Percentiles rank a stretch among this genome's conserved stretches.
These are phyloP conservation scores for Agroathelia rolfsii DNA, from an alignment of 1,284 basidiomycete species.

Conservation along the genomic window DNA sequence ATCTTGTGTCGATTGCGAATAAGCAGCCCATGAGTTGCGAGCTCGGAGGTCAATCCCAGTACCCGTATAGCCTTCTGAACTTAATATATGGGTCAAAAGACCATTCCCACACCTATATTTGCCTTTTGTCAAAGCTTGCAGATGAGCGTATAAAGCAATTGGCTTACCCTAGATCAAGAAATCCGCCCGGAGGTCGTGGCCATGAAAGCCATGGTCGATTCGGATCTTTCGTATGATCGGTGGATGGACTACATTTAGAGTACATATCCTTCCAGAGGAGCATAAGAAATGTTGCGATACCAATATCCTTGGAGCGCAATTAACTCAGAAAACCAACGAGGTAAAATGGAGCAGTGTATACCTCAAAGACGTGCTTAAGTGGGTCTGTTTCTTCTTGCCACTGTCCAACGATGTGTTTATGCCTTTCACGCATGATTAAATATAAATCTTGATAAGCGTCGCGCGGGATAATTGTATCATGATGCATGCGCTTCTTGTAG, in stretches of 20 bases:
- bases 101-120: conserved; percentile 84
- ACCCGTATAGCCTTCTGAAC: conserved; percentile 76
- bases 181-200: conserved; percentile 75
- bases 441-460: conserved; percentile 88
- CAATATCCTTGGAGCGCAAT: conserved; percentile 67
- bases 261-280: conserved; percentile 79
- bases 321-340: no score
- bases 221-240: no score
- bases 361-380: conserved; percentile 81
- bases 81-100: conserved; percentile 78
- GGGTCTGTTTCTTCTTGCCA: conserved; percentile 82
- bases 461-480: conserved; percentile 73
- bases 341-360: no score
- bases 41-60: conserved; percentile 79
- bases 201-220: conserved; percentile 54
- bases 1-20: conserved; percentile 49
- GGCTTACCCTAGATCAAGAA: conserved; percentile 79
- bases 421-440: conserved; percentile 72
- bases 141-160: not conserved
- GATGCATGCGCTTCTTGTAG: conserved; percentile 80
- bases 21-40: conserved; percentile 73
- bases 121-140: not conserved
- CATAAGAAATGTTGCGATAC: conserved; percentile 88
- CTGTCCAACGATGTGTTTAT: conserved; percentile 62
- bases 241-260: conserved; percentile 7